These are phyloP conservation scores for Yarrowia yakushimensis DNA, from an alignment of 805 yeast species.

Conservation along the genomic window DNA sequence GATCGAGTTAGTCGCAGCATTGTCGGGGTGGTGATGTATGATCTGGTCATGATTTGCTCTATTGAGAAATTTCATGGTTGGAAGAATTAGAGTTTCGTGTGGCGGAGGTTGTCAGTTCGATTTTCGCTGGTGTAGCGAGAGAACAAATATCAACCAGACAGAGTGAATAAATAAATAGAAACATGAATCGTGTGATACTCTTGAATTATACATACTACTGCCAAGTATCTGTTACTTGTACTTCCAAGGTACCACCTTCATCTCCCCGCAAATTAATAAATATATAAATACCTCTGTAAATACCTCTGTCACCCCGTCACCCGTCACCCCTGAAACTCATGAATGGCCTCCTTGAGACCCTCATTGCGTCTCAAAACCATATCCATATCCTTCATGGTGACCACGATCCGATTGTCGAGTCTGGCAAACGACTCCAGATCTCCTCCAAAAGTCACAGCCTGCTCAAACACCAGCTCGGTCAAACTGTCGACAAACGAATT, in stretches of 20 bases:
- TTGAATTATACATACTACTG: too few species aligned
- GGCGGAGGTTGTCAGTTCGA: neutral
- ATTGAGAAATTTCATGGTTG: neutral
- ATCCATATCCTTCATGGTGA: constrained; percentile 34
- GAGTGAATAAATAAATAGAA: too few species aligned
- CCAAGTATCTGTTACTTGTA: too few species aligned
- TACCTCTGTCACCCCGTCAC: too few species aligned
- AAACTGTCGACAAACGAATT: constrained; percentile 37
- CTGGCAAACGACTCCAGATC: constrained; percentile 37
- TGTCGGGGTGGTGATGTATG: constrained; percentile 25
- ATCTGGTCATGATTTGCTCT: neutral
- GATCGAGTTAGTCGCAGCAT: constrained; percentile 10
- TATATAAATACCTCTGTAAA: neutral
- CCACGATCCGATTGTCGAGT: constrained; percentile 34
- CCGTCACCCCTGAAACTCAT: neutral
- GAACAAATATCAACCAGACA: too few species aligned
- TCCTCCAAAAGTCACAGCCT: constrained; percentile 34
- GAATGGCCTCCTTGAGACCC: constrained; percentile 28
- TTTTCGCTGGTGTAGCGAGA: too few species aligned
- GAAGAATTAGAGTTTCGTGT: neutral
- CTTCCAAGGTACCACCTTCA: neutral
- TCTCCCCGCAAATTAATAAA: neutral
- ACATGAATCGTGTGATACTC: too few species aligned
- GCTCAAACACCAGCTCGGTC: constrained; percentile 37
- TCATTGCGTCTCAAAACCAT: constrained; percentile 37